Evolutionary conservation across 306 rosid genomes (phyloP).

Genomic region (Rubus parviflorus): DNA sequence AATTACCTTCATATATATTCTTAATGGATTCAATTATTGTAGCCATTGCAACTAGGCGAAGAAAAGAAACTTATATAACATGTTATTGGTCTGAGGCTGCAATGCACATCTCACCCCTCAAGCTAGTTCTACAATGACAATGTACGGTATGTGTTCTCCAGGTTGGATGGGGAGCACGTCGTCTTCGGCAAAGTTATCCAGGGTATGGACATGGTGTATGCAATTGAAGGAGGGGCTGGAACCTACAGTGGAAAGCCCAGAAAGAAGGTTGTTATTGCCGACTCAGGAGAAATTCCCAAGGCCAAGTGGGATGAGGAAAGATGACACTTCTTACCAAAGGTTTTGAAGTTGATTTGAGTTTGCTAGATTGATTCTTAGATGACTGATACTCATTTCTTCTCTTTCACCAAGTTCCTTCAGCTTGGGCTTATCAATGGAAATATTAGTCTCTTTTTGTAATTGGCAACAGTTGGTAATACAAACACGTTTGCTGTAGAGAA

Average conservation of each 20-base stretch:
- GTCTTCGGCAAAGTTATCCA: constrained; percentile 77
- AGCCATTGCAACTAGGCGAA: not conserved
- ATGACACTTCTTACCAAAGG: constrained; percentile 26
- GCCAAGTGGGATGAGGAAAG: constrained; percentile 65
- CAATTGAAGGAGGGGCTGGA: constrained; percentile 87
- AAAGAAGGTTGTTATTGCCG: constrained; percentile 70
- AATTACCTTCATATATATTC: not conserved
- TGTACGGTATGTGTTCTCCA: constrained; percentile 27
- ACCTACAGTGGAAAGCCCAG: constrained; percentile 81
- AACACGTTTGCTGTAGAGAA: constrained; percentile 25
- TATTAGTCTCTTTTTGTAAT: constrained; percentile 21
- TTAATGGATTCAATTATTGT: not conserved
- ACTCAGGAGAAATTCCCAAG: constrained; percentile 70
- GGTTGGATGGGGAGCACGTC: constrained; percentile 90
- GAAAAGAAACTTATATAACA: not conserved
- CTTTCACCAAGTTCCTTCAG: constrained; percentile 14
- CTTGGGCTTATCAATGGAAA: constrained; percentile 21
- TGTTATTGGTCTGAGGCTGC: not conserved
- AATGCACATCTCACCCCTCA: not conserved
- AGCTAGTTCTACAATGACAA: constrained; percentile 7
- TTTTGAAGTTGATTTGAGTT: constrained; percentile 22
- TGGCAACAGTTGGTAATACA: constrained; percentile 15
- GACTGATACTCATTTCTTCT: constrained; percentile 19
- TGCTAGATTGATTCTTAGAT: constrained; percentile 23
- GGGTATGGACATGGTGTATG: constrained; percentile 79